Conservation (phyloP, 176 grass and related monocot genomes). For the Avena atlantica region DNA sequence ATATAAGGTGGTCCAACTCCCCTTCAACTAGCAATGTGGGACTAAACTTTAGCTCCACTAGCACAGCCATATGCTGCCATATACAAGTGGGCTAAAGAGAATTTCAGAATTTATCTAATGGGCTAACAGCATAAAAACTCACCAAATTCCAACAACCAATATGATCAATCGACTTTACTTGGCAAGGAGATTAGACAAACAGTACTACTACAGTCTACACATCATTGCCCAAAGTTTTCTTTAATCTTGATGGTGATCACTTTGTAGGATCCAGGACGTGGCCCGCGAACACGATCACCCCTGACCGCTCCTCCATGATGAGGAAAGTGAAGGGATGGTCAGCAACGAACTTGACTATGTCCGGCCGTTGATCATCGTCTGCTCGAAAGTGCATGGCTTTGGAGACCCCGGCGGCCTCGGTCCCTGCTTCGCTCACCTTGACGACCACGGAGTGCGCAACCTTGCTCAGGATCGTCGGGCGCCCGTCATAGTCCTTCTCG, state of each 20-base stretch:
- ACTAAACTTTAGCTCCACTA: too few species aligned
- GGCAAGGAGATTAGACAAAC: too few species aligned
- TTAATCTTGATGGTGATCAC: background rate
- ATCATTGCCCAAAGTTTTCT: background rate
- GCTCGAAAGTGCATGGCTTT: background rate
- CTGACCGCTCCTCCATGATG: conserved; percentile 29
- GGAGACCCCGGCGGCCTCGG: background rate
- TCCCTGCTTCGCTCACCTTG: conserved; percentile 8
- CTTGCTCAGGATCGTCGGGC: conserved; percentile 2
- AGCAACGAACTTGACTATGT: conserved; percentile 7
- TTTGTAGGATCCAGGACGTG: conserved; percentile 19
- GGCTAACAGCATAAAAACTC: too few species aligned
- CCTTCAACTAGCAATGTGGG: too few species aligned
- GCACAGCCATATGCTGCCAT: too few species aligned
- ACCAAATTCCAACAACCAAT: too few species aligned
- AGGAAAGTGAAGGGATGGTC: conserved; percentile 45
- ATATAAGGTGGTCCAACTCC: too few species aligned
- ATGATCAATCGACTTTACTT: too few species aligned
- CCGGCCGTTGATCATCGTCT: background rate
- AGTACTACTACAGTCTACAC: too few species aligned
- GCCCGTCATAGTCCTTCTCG: background rate
- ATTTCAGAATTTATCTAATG: too few species aligned
- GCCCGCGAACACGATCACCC: conserved; percentile 15
- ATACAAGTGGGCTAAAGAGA: too few species aligned
- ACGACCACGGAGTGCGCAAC: background rate